A percentile compares a stretch with the other conserved stretches of the same genome.
These are phyloP conservation scores for Athelia sp. DNA, from an alignment of 1,284 basidiomycete genomes.

Conservation along the genomic window DNA sequence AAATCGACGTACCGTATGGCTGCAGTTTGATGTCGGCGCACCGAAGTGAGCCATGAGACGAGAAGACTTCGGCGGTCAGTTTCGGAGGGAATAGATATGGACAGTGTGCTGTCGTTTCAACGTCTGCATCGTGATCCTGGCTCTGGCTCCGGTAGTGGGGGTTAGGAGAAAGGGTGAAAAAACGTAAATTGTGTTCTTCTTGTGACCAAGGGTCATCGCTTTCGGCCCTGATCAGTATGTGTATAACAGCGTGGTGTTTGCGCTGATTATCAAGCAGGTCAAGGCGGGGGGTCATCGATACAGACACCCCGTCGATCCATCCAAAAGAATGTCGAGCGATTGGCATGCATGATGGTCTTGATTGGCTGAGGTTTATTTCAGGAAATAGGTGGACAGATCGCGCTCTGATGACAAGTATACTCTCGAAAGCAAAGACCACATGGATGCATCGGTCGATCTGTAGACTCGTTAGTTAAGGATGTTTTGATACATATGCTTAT, in stretches of 20 bases:
- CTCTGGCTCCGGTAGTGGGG: slow-evolving; percentile 14
- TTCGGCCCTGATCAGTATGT: slow-evolving; percentile 48
- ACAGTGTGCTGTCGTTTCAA: slow-evolving; percentile 12
- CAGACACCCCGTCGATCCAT: slow-evolving; percentile 56
- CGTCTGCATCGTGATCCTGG: not conserved
- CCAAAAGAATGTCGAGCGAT: slow-evolving; percentile 48
- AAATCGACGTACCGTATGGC: slow-evolving; percentile 47
- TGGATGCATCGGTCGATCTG: slow-evolving; percentile 45
- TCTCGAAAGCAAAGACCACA: slow-evolving; percentile 40
- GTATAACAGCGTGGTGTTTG: slow-evolving; percentile 1
- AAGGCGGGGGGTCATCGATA: slow-evolving; percentile 23
- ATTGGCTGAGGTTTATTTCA: slow-evolving; percentile 28
- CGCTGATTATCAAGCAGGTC: not conserved
- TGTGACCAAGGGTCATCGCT: slow-evolving; percentile 55
- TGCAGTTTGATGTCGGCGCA: slow-evolving; percentile 50
- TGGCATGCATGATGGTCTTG: too few relatives aligned
- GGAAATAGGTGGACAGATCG: slow-evolving; percentile 53
- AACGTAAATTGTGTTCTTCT: slow-evolving; percentile 39
- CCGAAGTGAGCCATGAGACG: slow-evolving; percentile 42
- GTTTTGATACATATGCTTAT: slow-evolving; percentile 5
- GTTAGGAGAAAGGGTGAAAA: slow-evolving; percentile 39
- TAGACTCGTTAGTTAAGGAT: not conserved
- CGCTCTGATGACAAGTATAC: slow-evolving; percentile 51
- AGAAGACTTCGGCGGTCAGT: slow-evolving; percentile 28
- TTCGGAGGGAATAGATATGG: slow-evolving; percentile 39